Evolutionary conservation across 1,284 basidiomycete species (phyloP).

Genomic region (Apiotrichum mycotoxinovorans): DNA sequence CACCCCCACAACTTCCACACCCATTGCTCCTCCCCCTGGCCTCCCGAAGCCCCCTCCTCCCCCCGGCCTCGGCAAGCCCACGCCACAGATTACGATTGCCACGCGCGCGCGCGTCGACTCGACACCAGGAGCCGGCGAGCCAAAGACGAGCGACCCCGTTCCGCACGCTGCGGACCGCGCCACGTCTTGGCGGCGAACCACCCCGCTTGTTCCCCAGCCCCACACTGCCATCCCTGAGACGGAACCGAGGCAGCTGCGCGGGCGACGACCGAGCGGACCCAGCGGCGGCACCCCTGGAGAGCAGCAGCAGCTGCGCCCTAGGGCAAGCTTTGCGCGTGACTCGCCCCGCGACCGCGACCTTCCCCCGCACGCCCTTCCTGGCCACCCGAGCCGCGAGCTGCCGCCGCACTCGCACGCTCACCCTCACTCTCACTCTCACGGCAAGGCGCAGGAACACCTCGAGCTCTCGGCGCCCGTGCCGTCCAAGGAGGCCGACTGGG

Average conservation of each 20-base stretch:
- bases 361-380: constrained; percentile 7
- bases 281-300: background rate
- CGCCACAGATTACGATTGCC: constrained; percentile 13
- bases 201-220: constrained; percentile 3
- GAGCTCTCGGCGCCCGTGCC: constrained; percentile 10
- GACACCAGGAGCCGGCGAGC: background rate
- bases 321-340: background rate
- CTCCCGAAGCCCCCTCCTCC: constrained; percentile 9
- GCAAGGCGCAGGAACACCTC: background rate
- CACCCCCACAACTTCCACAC: background rate
- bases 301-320: background rate
- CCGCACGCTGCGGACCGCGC: constrained; percentile 13
- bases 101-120: constrained; percentile 3
- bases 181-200: constrained; percentile 10
- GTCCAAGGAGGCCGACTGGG: constrained; percentile 62
- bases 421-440: background rate
- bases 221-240: background rate
- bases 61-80: constrained; percentile 12
- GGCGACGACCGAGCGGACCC: background rate
- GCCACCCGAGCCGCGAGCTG: background rate
- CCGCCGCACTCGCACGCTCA: background rate
- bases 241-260: background rate
- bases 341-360: constrained; percentile 9
- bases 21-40: background rate
- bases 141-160: background rate